Percentiles rank a stretch among this genome's conserved stretches.
phyloP scores from a whole-genome alignment of 768 basidiomycete genomes.

The Phylloporus arenicola region DNA sequence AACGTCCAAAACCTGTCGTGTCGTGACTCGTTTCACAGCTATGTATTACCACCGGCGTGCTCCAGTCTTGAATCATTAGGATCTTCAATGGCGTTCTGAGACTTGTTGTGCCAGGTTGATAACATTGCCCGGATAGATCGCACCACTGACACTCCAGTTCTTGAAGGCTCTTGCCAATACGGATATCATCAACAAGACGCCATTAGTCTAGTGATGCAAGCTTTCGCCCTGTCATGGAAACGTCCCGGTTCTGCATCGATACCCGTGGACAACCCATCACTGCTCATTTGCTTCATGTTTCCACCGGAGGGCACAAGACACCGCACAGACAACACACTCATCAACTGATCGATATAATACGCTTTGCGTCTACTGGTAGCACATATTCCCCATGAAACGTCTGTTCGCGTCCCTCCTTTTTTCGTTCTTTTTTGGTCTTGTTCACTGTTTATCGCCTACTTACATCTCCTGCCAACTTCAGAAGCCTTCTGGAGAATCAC shows the following conservation, averaged over 20 bases:
- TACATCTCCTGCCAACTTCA: slow-evolving; percentile 49
- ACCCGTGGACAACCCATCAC: not conserved
- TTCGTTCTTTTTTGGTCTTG: not conserved
- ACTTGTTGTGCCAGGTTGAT: too few relatives aligned
- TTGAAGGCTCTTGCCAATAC: too few relatives aligned
- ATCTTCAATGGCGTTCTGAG: too few relatives aligned
- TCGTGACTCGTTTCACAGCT: too few relatives aligned
- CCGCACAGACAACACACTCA: not conserved
- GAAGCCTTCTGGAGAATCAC: slow-evolving; percentile 38
- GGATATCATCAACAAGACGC: too few relatives aligned
- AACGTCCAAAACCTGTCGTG: too few relatives aligned
- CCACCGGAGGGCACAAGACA: not conserved
- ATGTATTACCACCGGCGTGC: too few relatives aligned
- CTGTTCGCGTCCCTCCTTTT: slow-evolving; percentile 6
- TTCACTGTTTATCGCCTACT: slow-evolving; percentile 38
- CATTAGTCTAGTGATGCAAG: not conserved
- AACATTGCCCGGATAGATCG: too few relatives aligned
- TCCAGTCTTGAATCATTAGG: too few relatives aligned
- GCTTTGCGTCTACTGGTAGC: not conserved
- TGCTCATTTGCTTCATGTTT: not conserved
- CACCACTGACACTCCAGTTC: too few relatives aligned
- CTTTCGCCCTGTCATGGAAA: not conserved
- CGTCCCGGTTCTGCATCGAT: not conserved
- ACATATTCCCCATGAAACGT: slow-evolving; percentile 4
- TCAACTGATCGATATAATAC: not conserved